Base-by-base conservation (phyloP, 1,284 basidiomycete genomes). In the Malassezia brasiliensis region DNA sequence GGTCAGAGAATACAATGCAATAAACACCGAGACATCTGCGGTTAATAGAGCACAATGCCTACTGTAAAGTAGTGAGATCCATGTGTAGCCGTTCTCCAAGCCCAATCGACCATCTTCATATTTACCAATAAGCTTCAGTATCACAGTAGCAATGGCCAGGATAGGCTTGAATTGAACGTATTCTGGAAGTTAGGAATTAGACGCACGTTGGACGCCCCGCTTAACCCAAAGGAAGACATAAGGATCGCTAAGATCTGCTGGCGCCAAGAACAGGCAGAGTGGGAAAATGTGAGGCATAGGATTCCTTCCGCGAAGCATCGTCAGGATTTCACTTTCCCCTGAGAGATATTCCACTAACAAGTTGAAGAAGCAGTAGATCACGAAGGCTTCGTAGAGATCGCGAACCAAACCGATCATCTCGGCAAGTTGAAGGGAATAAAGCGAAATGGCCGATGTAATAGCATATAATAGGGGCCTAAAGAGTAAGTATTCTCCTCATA, bases 151-250 rank as follows among this genome's bases (percentile, higher is more conserved):
- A 1, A 87, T 72, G 0, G 93, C 91, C 1, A 98, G 80, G 0
- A 93, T 74, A 0, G 93, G 93, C 71, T 98, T 98, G 57, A 98
- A 80, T 76, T 96, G 90, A 3, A 96, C 93, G 73, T 98, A 98
- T 80, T 98, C 89, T 93, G 65, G 15, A 12, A 10, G 7, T 45
- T 9, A 45, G 42, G 1, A 31, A 15, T 32, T 2, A n/a, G 10
- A 82, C 84, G 66, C 64, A 94, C 90, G 93, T 44, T 96, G 78
- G 28, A 96, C 90, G 5, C 93, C 93, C 19, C 93, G 82, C 75
- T 96, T 96, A 42, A 98, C 79, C 62, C 88, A 90, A 1, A 98
- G 79, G 70, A 96, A 90, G 1, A 87, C 90, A 76, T 93, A 86
- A 1, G 93, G 74, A 52, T 74, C 70, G 25, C 66, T 68, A 11